These are phyloP conservation scores for Dysphania ambrosioides DNA, from an alignment of 148 eudicot genomes.

Conservation along the genomic window DNA sequence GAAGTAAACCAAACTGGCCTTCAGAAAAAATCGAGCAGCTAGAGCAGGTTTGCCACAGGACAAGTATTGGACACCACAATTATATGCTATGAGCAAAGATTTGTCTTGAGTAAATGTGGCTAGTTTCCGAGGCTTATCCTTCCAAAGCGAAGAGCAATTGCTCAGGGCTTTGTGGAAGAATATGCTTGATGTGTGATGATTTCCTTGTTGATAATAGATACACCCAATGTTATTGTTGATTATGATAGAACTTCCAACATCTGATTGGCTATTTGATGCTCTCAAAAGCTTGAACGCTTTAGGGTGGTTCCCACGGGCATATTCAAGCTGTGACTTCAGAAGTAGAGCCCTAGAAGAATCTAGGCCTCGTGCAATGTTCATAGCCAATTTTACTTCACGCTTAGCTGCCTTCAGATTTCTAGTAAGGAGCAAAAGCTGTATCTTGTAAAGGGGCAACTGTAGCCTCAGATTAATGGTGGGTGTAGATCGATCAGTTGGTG, in stretches of 20 bases:
- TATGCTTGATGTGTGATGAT: slow-evolving; percentile 61
- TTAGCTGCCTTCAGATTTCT: slow-evolving; percentile 89
- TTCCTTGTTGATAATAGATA: slow-evolving; percentile 72
- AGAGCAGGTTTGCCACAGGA: slow-evolving; percentile 80
- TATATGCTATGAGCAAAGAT: slow-evolving; percentile 62
- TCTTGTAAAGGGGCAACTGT: slow-evolving; percentile 75
- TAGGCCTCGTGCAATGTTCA: slow-evolving; percentile 74
- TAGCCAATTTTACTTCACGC: slow-evolving; percentile 79
- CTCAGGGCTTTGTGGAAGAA: slow-evolving; percentile 77
- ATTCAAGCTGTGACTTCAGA: slow-evolving; percentile 89
- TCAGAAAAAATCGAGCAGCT: slow-evolving; percentile 75
- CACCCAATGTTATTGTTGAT: slow-evolving; percentile 87
- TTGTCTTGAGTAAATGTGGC: slow-evolving; percentile 69
- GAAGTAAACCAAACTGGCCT: slow-evolving; percentile 58
- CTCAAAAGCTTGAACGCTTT: slow-evolving; percentile 86
- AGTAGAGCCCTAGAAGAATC: slow-evolving; percentile 81
- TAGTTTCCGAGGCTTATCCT: slow-evolving; percentile 69
- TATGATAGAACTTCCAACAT: slow-evolving; percentile 58
- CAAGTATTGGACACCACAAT: slow-evolving; percentile 78
- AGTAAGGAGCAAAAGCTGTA: slow-evolving; percentile 65
- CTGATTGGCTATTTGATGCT: slow-evolving; percentile 65
- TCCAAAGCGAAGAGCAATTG: slow-evolving; percentile 48
- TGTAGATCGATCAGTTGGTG: slow-evolving; percentile 50
- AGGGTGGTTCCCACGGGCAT: slow-evolving; percentile 73
- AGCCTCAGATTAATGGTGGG: slow-evolving; percentile 64